Base-by-base conservation (phyloP, 2,329 filamentous ascomycete genomes). In the Sclerotinia glacialis region DNA sequence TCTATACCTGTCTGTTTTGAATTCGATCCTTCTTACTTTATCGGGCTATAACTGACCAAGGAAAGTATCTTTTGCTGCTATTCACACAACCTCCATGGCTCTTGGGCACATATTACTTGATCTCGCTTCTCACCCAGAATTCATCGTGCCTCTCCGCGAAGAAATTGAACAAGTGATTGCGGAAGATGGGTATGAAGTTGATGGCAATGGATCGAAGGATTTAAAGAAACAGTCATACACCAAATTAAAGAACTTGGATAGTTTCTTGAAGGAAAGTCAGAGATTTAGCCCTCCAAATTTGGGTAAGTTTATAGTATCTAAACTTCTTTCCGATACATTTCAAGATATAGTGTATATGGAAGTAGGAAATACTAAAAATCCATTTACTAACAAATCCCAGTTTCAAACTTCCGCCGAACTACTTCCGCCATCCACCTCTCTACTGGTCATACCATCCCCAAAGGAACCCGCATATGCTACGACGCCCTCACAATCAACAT, bases 51-150 rank as follows among this genome's bases (percentile, higher is more conserved):
- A 61, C 53, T 5, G 37, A 40, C 12, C 12, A 40, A 40, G 12
- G 5, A 34, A 7, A 21, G 63, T 65, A 23, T 31, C 66, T 9
- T 66, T 67, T 5, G 82, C 82, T 0, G 80, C 83, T 2, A 84
- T 86, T 37, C 81, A 84, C 67, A 84, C 82, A 0, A 85, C 82
- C 0, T 79, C 80, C 0, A 72, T 81, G 55, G 77, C 80, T 0
- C 70, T 79, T 0, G 82, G 80, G 1, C 75, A 85, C 78, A 67
- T 81, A 70, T 78, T 88, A 58, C 85, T 83, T 71, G 81, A 83
- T 66, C 73, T 88, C 4, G 80, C 80, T 0, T 78, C 81, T 3
- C 70, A 77, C 12, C 84, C 83, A 0, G 80, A 86, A 40, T 78
- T 83, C 26, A 67, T 72, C 11, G 56, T 68, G 44, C 69, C 68